phyloP scores from a whole-genome alignment of 2,329 filamentous ascomycete genomes.

The Trichoderma lentiforme region DNA sequence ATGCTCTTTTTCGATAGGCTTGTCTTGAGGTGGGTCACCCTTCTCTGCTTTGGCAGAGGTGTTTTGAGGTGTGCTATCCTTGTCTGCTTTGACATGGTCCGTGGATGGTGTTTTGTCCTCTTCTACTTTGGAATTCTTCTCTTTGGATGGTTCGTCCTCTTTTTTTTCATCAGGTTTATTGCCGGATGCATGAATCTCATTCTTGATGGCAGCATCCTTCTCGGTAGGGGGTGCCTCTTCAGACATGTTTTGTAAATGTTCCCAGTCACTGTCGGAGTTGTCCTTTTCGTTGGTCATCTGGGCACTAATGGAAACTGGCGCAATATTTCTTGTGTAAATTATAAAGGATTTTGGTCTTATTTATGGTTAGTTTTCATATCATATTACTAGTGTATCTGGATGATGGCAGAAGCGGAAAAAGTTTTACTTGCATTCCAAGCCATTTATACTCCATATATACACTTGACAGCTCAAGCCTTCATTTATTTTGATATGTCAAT shows the following conservation, averaged over 20 bases:
- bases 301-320: not conserved
- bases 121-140: not conserved
- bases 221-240: not conserved
- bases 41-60: too few species aligned
- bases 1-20: too few species aligned
- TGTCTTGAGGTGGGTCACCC: too few species aligned
- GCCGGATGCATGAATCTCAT: not conserved
- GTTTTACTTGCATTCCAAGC: not conserved
- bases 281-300: not conserved
- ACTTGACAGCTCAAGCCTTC: not conserved
- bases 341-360: fast-evolving
- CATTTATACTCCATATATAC: not conserved
- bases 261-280: not conserved
- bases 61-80: too few species aligned
- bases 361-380: not conserved
- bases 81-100: too few species aligned
- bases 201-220: not conserved
- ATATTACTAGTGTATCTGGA: not conserved
- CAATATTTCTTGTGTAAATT: not conserved
- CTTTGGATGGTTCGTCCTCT: not conserved
- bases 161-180: not conserved
- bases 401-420: not conserved
- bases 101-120: not conserved
- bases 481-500: not conserved
- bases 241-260: not conserved